phyloP scores from a whole-genome alignment of 495 filamentous ascomycete species.

The Neurospora pannonica region DNA sequence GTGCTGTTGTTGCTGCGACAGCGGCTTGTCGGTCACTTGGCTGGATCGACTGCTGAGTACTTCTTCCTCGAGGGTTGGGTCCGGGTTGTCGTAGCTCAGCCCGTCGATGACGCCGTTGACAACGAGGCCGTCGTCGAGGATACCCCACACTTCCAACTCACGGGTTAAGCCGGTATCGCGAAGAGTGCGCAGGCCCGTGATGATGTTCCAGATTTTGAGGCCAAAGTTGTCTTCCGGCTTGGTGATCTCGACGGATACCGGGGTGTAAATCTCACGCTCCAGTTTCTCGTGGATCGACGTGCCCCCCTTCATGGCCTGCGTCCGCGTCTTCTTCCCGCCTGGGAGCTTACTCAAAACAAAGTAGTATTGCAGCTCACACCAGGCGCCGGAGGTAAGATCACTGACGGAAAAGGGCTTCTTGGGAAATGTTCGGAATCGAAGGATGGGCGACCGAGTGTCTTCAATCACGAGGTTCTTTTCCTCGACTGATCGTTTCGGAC shows the following conservation, averaged over 20 bases:
- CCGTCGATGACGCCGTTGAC: slow-evolving; percentile 89
- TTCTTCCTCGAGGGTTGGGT: slow-evolving; percentile 54
- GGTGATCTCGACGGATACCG: slow-evolving; percentile 59
- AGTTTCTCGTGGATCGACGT: slow-evolving; percentile 68
- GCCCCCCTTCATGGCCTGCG: slow-evolving; percentile 75
- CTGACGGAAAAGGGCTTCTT: slow-evolving; percentile 81
- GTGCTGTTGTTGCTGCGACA: slow-evolving; percentile 13
- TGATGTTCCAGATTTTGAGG: slow-evolving; percentile 82
- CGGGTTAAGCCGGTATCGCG: slow-evolving; percentile 71
- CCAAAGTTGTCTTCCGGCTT: slow-evolving; percentile 78
- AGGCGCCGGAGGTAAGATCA: slow-evolving; percentile 77
- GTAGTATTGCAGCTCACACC: slow-evolving; percentile 94
- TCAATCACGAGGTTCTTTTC: neutral
- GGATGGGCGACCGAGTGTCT: slow-evolving; percentile 34
- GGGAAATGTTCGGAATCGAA: slow-evolving; percentile 70
- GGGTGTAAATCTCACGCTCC: slow-evolving; percentile 73
- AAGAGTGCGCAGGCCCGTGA: slow-evolving; percentile 72
- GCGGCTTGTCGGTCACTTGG: slow-evolving; percentile 7
- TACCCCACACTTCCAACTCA: slow-evolving; percentile 90
- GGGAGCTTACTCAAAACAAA: slow-evolving; percentile 66
- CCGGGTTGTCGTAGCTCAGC: slow-evolving; percentile 67
- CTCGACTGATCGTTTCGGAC: neutral
- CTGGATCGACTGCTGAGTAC: slow-evolving; percentile 22
- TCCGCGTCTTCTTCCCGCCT: slow-evolving; percentile 58
- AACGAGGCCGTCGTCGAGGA: slow-evolving; percentile 62